Evolutionary conservation across 2,329 filamentous ascomycete genomes (phyloP), one percentile per base, ranked within the genome.

Genomic region (Paecilomyces variotii): DNA sequence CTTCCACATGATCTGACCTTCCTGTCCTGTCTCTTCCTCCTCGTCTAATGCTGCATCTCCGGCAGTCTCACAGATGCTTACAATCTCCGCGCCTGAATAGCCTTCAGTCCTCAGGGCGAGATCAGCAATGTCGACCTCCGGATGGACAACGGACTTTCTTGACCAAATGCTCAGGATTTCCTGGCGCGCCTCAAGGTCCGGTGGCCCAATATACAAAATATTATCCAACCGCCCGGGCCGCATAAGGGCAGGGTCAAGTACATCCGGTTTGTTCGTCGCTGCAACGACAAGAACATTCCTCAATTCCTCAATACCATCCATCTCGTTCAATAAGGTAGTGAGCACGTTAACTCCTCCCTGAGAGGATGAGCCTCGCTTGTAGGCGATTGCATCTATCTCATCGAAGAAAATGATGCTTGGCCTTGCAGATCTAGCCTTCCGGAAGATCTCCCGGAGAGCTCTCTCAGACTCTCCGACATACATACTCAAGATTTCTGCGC

Each of bases 381-480:
- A 80, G 39, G 81, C 89, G 62, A 97, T 93, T 3, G 90, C 87
- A 75, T 97, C 92, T 66, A 97, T 94, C 73, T 97, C 92, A 71
- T 97, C 92, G 64, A 97, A 96, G 80, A 97, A 97, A 67, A 97
- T 91, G 74, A 97, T 93, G 70, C 89, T 91, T 0, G 93, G 93
- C 56, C 87, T 86, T 7, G 91, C 92, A n/a, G 88, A 87, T 50
- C 89, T 83, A 1, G 93, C 93, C 65, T 92, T 89, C 56, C 87
- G 83, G 71, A 97, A 97, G 0, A 97, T 84, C 57, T 91, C 88
- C 39, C 93, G 86, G 50, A 97, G 83, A 6, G 88, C 87, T 10
- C 91, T 85, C 76, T 97, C 93, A 1, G 91, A 93, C 73, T 97
- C 93, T 61, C 93, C 93, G 19, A 97, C 92, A 74, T 97, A 97